Evolutionary conservation across 805 yeast genomes (phyloP).

Genomic region (Candida cerambycidarum): DNA sequence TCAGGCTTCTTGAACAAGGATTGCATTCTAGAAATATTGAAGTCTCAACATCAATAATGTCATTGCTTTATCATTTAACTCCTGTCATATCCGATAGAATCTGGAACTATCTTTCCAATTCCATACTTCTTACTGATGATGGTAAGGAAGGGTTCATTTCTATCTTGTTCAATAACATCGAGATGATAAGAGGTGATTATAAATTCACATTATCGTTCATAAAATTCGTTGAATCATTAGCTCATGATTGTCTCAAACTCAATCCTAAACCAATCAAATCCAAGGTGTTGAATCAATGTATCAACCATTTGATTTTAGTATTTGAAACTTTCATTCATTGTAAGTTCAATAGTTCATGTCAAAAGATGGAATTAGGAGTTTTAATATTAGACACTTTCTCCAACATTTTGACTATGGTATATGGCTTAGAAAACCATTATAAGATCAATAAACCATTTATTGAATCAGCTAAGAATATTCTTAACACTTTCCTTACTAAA

Average conservation of each 20-base stretch:
- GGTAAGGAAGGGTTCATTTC: conserved; percentile 63
- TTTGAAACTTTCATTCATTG: conserved; percentile 75
- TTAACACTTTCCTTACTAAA: conserved; percentile 55
- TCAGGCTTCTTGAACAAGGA: conserved; percentile 67
- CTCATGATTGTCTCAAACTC: conserved; percentile 44
- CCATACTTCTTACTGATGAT: conserved; percentile 60
- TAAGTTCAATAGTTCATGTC: conserved; percentile 56
- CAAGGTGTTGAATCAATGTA: conserved; percentile 54
- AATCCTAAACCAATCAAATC: conserved; percentile 17
- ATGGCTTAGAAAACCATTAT: conserved; percentile 46
- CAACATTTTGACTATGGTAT: conserved; percentile 51
- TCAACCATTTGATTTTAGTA: conserved; percentile 58
- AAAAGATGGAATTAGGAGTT: conserved; percentile 62
- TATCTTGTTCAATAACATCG: conserved; percentile 67
- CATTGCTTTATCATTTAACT: conserved; percentile 50
- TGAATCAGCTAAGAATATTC: conserved; percentile 49
- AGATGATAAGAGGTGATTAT: conserved; percentile 67
- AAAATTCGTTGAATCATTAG: conserved; percentile 53
- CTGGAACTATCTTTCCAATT: conserved; percentile 75
- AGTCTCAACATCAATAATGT: conserved; percentile 45
- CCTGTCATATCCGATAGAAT: conserved; percentile 60
- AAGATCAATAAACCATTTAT: conserved; percentile 50
- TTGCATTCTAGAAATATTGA: conserved; percentile 53
- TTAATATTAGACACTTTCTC: conserved; percentile 54
- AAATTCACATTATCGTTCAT: conserved; percentile 60